Percentiles rank a stretch among this genome's conserved stretches.
Conservation (phyloP, 2,329 filamentous ascomycete species). For the Fusarium bulbicola region DNA sequence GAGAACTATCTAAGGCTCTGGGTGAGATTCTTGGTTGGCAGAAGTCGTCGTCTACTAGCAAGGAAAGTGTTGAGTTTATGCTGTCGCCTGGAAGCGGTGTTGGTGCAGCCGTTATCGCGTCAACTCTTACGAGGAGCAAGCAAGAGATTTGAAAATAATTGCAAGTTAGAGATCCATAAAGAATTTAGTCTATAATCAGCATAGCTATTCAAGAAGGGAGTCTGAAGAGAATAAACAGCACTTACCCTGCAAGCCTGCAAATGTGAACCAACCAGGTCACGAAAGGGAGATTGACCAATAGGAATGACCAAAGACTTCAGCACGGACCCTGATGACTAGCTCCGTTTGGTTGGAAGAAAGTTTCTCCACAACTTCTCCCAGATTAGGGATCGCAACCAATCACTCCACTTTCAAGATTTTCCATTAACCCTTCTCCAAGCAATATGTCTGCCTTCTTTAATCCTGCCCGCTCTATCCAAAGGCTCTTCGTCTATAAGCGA, state of each 20-base stretch:
- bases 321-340: too few relatives aligned
- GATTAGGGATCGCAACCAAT: background rate
- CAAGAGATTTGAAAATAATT: background rate
- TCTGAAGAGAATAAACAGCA: background rate
- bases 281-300: too few relatives aligned
- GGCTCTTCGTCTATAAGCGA: background rate
- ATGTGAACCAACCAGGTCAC: too few relatives aligned
- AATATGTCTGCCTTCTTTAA: background rate
- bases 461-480: background rate
- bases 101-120: conserved; percentile 7
- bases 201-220: background rate
- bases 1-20: conserved; percentile 86
- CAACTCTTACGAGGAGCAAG: background rate
- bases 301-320: too few relatives aligned
- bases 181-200: accelerated
- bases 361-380: background rate
- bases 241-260: too few relatives aligned
- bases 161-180: accelerated
- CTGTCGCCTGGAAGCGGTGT: conserved; percentile 4
- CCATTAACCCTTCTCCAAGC: background rate
- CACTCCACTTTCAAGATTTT: background rate
- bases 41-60: accelerated
- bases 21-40: conserved; percentile 72
- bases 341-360: background rate
- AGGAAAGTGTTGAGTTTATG: background rate